Base-by-base conservation (phyloP, 192 early-diverging fungal genomes). In the Entomortierella parvispora region DNA sequence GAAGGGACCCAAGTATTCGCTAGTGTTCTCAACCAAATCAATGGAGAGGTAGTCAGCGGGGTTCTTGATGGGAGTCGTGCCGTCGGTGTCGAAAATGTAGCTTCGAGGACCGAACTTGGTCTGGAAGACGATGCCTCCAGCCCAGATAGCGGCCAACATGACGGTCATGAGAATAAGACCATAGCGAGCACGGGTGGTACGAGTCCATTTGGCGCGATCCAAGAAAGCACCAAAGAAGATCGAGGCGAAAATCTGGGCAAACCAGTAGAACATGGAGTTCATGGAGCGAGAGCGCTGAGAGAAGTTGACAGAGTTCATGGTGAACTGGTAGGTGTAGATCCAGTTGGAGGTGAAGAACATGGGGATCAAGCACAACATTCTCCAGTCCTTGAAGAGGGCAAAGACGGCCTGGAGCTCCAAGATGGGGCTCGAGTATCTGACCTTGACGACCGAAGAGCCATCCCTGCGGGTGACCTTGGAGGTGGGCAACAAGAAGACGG, bases 201-300 rank as follows among this genome's bases (percentile, higher is more conserved):
- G 91, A 20, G 40, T 53, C 53, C 88, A 81, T 32, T 68, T 46
- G 53, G 57, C 48, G 26, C 53, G 62, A 74, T 95, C 92, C 32
- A 93, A 83, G 33, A 95, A 74, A 28, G 62, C 62, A 54, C 91
- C 91, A 52, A 90, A 84, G 23, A 68, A 4, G 63, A 82, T 82
- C 26, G 88, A 88, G 23, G 88, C 92, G n/a, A 88, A n/a, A 67
- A 94, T 93, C 78, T 94, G 92, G 63, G 88, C 83, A 8, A 84
- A 62, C 93, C 93, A 94, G 72, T 94, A 94, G 26, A 89, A 68
- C 61, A 87, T 69, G 42, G 87, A 87, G 85, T 94, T 93, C 48
- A 94, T 80, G 18, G 80, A 75, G 62, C 91, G 87, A 32, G 91
- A 85, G 28, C 91, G 90, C 57, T 81, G 10, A 25, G 81, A 86